Evolutionary conservation across 2,329 filamentous ascomycete genomes (phyloP), one percentile per base, ranked within the genome.

Genomic region (Phialocephala subalpina): DNA sequence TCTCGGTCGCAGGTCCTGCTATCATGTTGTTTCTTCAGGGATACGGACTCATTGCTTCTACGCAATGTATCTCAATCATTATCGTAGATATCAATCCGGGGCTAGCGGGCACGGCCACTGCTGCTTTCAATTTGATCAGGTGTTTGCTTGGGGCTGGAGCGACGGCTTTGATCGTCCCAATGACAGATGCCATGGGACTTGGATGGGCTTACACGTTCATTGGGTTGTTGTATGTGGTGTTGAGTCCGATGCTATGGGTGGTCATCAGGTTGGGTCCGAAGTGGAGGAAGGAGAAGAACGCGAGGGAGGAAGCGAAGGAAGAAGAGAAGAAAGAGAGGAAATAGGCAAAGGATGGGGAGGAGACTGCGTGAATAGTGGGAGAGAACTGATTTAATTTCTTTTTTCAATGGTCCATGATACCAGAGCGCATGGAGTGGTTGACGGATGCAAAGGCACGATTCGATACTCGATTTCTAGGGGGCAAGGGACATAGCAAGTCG

Each of bases 91-190:
- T 89, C 8, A 83, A 86, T 64, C 64, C 59, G 11, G 60, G 56
- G 5, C 36, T 80, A 25, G 82, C 85, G 0, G 84, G 83, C 0
- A 83, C 84, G 0, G 86, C 85, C 7, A 84, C 84, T 0, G 87
- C 86, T 0, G 82, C 85, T 0, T 86, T 85, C 67, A 89, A 89
- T 66, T 71, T 89, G 16, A 81, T 83, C 0, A 74, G 86, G 3
- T 89, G 86, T 62, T 74, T 85, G 2, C 73, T 89, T 1, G 86
- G 85, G 0, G 87, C 87, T 0, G 81, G 79, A 0, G 82, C 82
- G 0, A 84, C 81, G 18, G 86, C 84, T 0, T 78, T 82, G 1
- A 83, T 89, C 22, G 73, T 84, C 1, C 82, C 83, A 16, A 80
- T 89, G 80, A 82, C 85, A 14, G 70, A 82, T 12, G 77, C 75